These are phyloP conservation scores for Paracoccidioides lutzii DNA, from an alignment of 2,329 filamentous ascomycete genomes.

Conservation along the genomic window DNA sequence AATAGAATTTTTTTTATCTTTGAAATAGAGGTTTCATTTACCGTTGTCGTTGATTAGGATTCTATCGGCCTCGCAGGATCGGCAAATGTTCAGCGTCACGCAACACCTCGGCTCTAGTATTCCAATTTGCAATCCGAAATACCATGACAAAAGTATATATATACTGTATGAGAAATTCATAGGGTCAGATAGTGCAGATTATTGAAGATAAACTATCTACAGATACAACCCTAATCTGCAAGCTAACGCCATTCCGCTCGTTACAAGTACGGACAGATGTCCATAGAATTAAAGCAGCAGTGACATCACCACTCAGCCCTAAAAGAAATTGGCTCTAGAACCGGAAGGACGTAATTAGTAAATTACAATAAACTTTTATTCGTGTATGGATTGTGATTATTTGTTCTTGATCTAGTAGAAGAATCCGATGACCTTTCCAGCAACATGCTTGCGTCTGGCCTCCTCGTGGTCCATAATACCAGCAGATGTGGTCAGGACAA, in stretches of 20 bases:
- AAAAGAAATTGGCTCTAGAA: background rate
- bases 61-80: conserved; percentile 1
- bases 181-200: background rate
- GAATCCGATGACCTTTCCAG: conserved; percentile 98
- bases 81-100: background rate
- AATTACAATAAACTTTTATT: conserved; percentile 4
- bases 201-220: background rate
- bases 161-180: background rate
- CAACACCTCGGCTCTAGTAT: conserved; percentile 5
- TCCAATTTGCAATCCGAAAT: background rate
- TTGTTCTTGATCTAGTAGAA: conserved; percentile 61
- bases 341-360: background rate
- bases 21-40: background rate
- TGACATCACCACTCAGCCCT: background rate
- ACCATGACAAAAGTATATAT: background rate
- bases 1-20: background rate
- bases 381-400: background rate
- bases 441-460: conserved; percentile 96
- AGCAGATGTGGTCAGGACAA: conserved; percentile 96
- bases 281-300: background rate
- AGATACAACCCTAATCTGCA: background rate
- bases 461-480: conserved; percentile 99
- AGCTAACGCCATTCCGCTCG: background rate
- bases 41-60: background rate
- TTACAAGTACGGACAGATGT: background rate